Conservation (phyloP, 208 protist genomes). For the Leishmania turanica region DNA sequence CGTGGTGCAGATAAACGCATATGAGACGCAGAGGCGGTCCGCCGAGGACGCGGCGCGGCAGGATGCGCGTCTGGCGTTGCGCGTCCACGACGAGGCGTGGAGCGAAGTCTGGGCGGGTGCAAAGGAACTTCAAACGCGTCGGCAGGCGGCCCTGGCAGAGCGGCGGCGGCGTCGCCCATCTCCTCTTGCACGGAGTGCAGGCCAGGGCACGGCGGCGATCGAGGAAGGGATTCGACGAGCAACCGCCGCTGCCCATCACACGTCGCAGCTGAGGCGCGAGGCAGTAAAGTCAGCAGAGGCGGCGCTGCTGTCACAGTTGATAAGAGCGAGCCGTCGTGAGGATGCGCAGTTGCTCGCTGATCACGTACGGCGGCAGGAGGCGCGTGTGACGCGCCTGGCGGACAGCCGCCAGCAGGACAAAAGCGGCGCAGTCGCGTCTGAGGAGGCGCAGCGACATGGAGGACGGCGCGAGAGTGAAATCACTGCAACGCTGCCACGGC, state of each 20-base stretch:
- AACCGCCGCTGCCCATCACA: slow-evolving; percentile 4
- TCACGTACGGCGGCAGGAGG: slow-evolving; percentile 22
- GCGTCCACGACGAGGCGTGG: slow-evolving; percentile 15
- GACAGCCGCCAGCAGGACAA: not conserved
- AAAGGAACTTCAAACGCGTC: not conserved
- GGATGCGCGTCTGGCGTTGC: slow-evolving; percentile 8
- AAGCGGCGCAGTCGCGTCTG: not conserved
- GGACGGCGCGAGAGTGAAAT: not conserved
- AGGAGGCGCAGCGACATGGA: not conserved
- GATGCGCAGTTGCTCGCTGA: slow-evolving; percentile 5
- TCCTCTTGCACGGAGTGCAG: not conserved
- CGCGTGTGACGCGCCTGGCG: slow-evolving; percentile 1
- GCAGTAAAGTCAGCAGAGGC: slow-evolving; percentile 15
- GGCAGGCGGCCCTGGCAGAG: not conserved
- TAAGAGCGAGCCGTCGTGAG: not conserved
- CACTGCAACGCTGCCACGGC: not conserved
- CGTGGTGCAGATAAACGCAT: slow-evolving; percentile 15
- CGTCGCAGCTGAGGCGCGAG: slow-evolving; percentile 2
- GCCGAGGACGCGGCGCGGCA: slow-evolving; percentile 23
- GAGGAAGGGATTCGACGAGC: slow-evolving; percentile 11
- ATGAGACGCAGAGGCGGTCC: slow-evolving; percentile 15
- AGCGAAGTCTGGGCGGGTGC: slow-evolving; percentile 5
- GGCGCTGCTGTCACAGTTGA: slow-evolving; percentile 9
- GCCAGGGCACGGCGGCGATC: not conserved
- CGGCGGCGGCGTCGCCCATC: not conserved